Evolutionary conservation across 75 land plant species (phyloP), one percentile per base, ranked within the genome.

Genomic region (Larix kaempferi): DNA sequence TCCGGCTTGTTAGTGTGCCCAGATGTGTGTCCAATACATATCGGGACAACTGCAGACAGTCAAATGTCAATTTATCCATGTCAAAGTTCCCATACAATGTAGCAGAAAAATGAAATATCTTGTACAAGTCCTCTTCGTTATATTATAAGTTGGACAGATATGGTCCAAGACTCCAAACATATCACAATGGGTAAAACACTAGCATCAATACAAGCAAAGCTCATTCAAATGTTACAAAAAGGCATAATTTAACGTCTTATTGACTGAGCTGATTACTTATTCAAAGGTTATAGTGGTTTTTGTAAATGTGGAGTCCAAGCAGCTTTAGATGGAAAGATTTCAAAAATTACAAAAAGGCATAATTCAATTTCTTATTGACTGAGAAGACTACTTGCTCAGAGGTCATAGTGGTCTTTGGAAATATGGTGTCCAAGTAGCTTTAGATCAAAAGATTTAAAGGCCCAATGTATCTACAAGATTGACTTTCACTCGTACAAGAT

Each of bases 1-100:
- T 81, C 52, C 80, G 66, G 75, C 88, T 87, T 11, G 87, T 71
- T 55, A 84, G 77, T 17, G 87, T 87, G 41, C 88, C 88, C 71
- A 87, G 76, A 72, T 87, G 88, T 56, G 63, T 78, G 49, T 87
- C 87, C 64, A 87, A 59, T 65, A 87, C 88, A 78, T 84, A 87
- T 41, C 86, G 82, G 10, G 83, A 71, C 41, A 87, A 67, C 78
- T 87, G 73, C 81, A 74, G 26, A 69, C 4, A 56, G 26, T 56
- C 19, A 77, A 2, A n/a, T 26, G 22, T 16, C 8, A 1, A 71
- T 39, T 11, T 0, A 16, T n/a, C 27, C 39, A 26, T 74, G 76
- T 16, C 17, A 55, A 74, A 11, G 59, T 22, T 26, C 76, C 11
- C 35, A 27, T 54, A 22, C 8, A 37, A 66, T 37, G 71, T 41